These are phyloP conservation scores for Trametes elegans DNA, from an alignment of 768 basidiomycete genomes.

Conservation along the genomic window DNA sequence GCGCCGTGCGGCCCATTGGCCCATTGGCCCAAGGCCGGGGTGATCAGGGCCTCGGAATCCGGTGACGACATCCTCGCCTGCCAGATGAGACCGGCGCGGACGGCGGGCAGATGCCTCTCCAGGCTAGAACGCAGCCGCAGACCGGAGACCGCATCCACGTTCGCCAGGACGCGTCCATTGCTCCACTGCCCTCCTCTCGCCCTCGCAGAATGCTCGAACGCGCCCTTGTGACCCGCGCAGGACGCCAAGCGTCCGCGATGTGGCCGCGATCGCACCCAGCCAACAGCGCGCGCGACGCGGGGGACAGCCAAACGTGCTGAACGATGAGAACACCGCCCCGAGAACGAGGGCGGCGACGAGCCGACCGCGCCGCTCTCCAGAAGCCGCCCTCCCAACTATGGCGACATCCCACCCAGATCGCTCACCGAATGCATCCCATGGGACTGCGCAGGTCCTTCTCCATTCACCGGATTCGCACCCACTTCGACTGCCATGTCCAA, in stretches of 20 bases:
- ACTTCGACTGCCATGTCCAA: not conserved
- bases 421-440: not conserved
- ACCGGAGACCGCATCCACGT: not conserved
- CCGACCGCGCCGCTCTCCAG: too few species aligned
- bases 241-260: not conserved
- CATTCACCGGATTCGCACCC: slow-evolving; percentile 1
- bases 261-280: too few species aligned
- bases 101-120: not conserved
- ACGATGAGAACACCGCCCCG: not conserved
- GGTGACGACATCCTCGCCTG: slow-evolving; percentile 1
- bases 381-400: not conserved
- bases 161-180: not conserved
- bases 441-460: not conserved
- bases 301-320: too few species aligned
- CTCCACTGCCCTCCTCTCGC: not conserved
- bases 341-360: not conserved
- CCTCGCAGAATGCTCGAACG: not conserved
- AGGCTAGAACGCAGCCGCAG: not conserved
- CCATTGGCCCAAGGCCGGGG: not conserved
- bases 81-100: not conserved
- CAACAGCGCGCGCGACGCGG: not conserved
- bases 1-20: not conserved
- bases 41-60: slow-evolving; percentile 1
- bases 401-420: not conserved
- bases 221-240: not conserved